Base-by-base conservation (phyloP, 352 stramenopile species). In the Phytophthora aleatoria region DNA sequence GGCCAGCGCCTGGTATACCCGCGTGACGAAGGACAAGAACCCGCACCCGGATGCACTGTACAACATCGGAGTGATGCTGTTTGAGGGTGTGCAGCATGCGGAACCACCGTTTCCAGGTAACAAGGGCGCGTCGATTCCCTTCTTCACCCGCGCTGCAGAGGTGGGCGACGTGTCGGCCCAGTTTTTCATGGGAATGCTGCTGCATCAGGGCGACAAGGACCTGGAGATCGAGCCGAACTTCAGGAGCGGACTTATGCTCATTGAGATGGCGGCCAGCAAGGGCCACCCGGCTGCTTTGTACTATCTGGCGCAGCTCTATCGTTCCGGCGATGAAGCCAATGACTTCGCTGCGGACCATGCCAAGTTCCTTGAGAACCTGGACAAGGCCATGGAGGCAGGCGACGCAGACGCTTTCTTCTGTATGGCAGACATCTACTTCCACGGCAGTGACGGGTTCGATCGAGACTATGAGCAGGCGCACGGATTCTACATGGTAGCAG, bases 221-320 rank as follows among this genome's bases (percentile, higher is more conserved):
- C 67, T 92, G 28, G 77, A 64, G 27, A 91, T 95, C 41, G 64
- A 83, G 30, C 60, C 83, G 2, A 89, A 89, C 64, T 66, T 84
- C 13, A 70, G 38, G 26, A 95, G 84, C 55, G 83, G 73, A 26
- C 56, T 89, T 10, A 90, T 92, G 79, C 79, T 96, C 41, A 76
- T 97, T 41, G 76, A 95, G 61, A 86, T 76, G 61, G 87, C 86
- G 11, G 87, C 80, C 3, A 78, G 76, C 24, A 82, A 83, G 41
- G 79, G 69, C n/a, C 87, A 97, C 62, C 77, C 72, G 7, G 81
- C 85, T 11, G 86, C 89, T 57, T 70, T 86, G 20, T 94, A 83
- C 57, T 97, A 95, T 57, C 67, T 97, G 12, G 86, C 87, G 28
- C 86, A 94, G 77, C 76, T 97, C n/a, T 93, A 95, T 61, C 83